These are phyloP conservation scores for Lasiodiplodia sp. DNA, from an alignment of 2,329 filamentous ascomycete genomes.

Conservation along the genomic window DNA sequence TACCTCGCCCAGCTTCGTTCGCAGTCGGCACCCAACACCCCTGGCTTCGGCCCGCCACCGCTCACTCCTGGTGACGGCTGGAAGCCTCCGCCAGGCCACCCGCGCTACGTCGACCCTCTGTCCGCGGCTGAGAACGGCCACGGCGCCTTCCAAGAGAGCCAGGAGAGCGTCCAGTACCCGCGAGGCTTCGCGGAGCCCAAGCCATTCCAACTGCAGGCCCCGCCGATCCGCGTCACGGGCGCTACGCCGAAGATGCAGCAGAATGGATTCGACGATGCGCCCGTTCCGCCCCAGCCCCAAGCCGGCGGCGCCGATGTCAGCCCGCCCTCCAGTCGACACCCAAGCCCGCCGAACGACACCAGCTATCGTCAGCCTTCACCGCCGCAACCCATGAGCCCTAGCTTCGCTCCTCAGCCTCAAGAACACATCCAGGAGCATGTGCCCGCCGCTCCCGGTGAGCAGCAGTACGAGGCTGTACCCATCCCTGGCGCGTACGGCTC, in stretches of 20 bases:
- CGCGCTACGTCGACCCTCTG: slow-evolving; percentile 49
- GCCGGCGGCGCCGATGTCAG: slow-evolving; percentile 2
- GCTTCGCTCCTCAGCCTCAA: slow-evolving; percentile 7
- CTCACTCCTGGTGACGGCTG: slow-evolving; percentile 59
- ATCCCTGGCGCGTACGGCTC: slow-evolving; percentile 83
- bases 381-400: slow-evolving; percentile 37
- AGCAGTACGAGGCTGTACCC: slow-evolving; percentile 83
- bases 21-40: slow-evolving; percentile 94
- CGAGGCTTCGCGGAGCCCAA: slow-evolving; percentile 57
- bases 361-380: slow-evolving; percentile 35
- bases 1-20: slow-evolving; percentile 75
- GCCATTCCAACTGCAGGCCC: slow-evolving; percentile 86
- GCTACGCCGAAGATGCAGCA: slow-evolving; percentile 76
- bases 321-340: slow-evolving; percentile 13
- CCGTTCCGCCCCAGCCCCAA: neutral
- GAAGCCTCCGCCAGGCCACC: slow-evolving; percentile 54
- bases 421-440: slow-evolving; percentile 69
- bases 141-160: slow-evolving; percentile 55
- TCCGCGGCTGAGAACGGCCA: slow-evolving; percentile 60
- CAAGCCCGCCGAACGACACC: slow-evolving; percentile 9
- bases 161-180: slow-evolving; percentile 58
- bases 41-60: slow-evolving; percentile 77
- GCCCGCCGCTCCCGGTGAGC: slow-evolving; percentile 77
- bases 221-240: slow-evolving; percentile 78
- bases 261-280: slow-evolving; percentile 62